Evolutionary conservation across 2,329 filamentous ascomycete genomes (phyloP), one percentile per base, ranked within the genome.

Genomic region (Calcarisporium arbuscula): DNA sequence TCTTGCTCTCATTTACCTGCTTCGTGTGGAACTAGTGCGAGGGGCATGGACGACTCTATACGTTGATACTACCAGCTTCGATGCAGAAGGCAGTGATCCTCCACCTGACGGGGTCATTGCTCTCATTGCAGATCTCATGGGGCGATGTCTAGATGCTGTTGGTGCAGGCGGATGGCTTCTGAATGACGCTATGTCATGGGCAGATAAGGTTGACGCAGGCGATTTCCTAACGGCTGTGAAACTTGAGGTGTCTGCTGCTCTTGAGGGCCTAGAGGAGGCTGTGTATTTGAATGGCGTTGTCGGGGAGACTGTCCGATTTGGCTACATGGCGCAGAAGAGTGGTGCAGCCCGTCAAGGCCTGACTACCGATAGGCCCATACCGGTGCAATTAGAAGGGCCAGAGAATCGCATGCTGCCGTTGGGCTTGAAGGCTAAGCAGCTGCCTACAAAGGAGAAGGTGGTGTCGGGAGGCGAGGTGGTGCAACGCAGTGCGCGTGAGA

Each of bases 1-100:
- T 17, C 64, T 86, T 9, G 78, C 79, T 22, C 69, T 90, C 34
- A 80, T 89, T 46, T 74, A 82, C 45, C 67, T 88, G 6, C 67
- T 90, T 19, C 77, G 84, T 36, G 70, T 82, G 43, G 82, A 89
- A 59, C 68, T 90, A 29, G 75, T 80, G 33, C 76, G 79, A 44
- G 84, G 84, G 38, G 80, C 80, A 20, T 90, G 85, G 85, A 86
- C 82, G 1, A 74, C 77, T 14, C 70, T 75, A 16, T 87, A 88
- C 55, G 61, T 84, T 23, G 81, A 84, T 47, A 58, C 63, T 9
- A 69, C 71, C 12, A 57, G 65, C 33, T 61, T 68, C 19, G 67
- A 73, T 30, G 43, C 51, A 2, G 60, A 61, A 35, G 52, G 53
- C 30, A 57, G 56, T 38, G 60, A 62, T 17, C 48, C 58, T 16